phyloP scores from a whole-genome alignment of 306 rosid species.

The Phaseolus lunatus region DNA sequence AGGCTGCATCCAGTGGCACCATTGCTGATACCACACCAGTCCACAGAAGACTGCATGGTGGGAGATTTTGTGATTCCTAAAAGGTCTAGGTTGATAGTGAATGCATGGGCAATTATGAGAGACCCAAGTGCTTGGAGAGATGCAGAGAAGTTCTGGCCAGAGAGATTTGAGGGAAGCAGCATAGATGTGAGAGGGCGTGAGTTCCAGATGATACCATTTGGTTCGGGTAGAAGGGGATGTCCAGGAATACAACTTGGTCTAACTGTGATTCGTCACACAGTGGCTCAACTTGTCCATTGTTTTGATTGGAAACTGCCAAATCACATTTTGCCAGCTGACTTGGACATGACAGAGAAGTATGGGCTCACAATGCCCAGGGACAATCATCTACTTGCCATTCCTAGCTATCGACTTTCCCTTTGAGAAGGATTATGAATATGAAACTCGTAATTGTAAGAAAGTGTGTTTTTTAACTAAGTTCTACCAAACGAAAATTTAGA shows the following conservation, averaged over 20 bases:
- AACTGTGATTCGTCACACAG: neutral
- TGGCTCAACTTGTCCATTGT: slow-evolving; percentile 29
- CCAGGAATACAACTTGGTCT: slow-evolving; percentile 33
- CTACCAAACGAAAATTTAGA: no score
- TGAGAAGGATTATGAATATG: no score
- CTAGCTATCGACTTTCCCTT: no score
- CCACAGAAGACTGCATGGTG: slow-evolving; percentile 58
- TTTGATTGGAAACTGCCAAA: slow-evolving; percentile 39
- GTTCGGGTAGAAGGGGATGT: slow-evolving; percentile 28
- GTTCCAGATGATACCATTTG: slow-evolving; percentile 40
- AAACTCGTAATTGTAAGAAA: no score
- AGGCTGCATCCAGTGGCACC: slow-evolving; percentile 74
- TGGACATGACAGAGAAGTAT: slow-evolving; percentile 40
- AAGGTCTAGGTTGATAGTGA: slow-evolving; percentile 43
- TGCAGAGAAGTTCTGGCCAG: slow-evolving; percentile 50
- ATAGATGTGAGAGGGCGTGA: slow-evolving; percentile 46
- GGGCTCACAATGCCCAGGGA: slow-evolving; percentile 28
- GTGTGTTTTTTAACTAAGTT: no score
- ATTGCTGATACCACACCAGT: slow-evolving; percentile 59
- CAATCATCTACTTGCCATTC: neutral
- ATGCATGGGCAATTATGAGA: slow-evolving; percentile 53
- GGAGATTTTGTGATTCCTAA: slow-evolving; percentile 60
- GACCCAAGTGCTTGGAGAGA: slow-evolving; percentile 41
- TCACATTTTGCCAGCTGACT: neutral
- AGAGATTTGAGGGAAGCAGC: slow-evolving; percentile 46